phyloP scores from a whole-genome alignment of 495 filamentous ascomycete genomes.

The Podospora anserina region DNA sequence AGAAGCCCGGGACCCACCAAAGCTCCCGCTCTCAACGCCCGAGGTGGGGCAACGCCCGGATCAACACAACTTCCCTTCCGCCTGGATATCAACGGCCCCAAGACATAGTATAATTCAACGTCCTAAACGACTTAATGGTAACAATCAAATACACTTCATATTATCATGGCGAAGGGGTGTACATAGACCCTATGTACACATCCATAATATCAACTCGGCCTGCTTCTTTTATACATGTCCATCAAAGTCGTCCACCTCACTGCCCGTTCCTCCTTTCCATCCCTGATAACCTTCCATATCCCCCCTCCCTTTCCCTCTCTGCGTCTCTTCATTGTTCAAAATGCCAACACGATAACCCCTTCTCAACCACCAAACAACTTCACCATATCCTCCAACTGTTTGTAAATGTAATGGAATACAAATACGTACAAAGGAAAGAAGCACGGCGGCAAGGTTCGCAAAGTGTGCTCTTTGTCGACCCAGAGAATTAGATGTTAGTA shows the following conservation, averaged over 20 bases:
- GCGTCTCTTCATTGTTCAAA: neutral
- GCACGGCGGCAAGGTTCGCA: neutral
- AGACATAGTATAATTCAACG: neutral
- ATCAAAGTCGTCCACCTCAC: slow-evolving; percentile 3
- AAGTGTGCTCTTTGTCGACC: slow-evolving; percentile 1
- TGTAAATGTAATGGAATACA: slow-evolving; percentile 3
- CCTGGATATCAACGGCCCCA: neutral
- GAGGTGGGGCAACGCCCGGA: slow-evolving; percentile 19
- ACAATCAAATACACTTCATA: neutral
- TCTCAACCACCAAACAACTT: neutral
- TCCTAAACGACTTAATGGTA: neutral
- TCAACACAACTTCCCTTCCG: slow-evolving; percentile 20
- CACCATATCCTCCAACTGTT: neutral
- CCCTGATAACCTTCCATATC: neutral
- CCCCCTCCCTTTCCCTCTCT: neutral
- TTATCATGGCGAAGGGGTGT: neutral
- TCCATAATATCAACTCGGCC: neutral
- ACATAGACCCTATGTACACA: neutral
- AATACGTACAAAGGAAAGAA: neutral
- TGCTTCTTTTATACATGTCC: slow-evolving; percentile 1
- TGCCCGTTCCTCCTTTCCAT: neutral
- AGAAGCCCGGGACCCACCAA: slow-evolving; percentile 21
- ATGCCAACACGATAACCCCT: neutral
- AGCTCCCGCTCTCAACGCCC: slow-evolving; percentile 15
- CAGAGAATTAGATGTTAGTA: slow-evolving; percentile 10